Conservation (phyloP, 2,329 filamentous ascomycete genomes). For the Fragosphaeria purpurea region DNA sequence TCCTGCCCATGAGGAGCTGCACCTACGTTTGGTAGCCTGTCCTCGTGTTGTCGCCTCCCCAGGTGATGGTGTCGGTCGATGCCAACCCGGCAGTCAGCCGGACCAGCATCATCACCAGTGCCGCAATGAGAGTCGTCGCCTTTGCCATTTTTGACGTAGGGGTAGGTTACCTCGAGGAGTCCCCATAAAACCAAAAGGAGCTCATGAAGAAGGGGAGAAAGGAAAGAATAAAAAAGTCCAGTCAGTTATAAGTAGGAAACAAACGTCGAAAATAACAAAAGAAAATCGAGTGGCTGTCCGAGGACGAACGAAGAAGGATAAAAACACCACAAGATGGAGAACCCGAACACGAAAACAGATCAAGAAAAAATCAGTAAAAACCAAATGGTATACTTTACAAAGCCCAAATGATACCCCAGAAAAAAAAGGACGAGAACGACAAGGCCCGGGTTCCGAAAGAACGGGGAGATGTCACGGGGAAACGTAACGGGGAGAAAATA, state of each 20-base stretch:
- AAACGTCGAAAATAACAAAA: too few relatives aligned
- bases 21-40: conserved; percentile 42
- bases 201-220: too few relatives aligned
- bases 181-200: too few relatives aligned
- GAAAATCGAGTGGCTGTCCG: neutral
- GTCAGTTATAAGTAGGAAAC: too few relatives aligned
- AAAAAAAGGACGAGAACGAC: neutral
- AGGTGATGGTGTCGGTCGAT: conserved; percentile 47
- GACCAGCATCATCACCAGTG: conserved; percentile 22
- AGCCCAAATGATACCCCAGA: neutral
- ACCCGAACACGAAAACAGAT: neutral
- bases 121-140: conserved; percentile 3
- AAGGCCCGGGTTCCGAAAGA: too few relatives aligned
- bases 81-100: conserved; percentile 26
- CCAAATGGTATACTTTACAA: neutral
- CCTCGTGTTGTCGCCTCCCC: conserved; percentile 47
- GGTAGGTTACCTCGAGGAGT: too few relatives aligned
- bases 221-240: too few relatives aligned
- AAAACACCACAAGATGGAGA: neutral
- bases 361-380: neutral
- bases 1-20: too few relatives aligned
- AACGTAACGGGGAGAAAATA: too few relatives aligned
- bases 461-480: too few relatives aligned
- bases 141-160: neutral
- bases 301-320: neutral